Base-by-base conservation (phyloP, 228 moss, liverwort and hornwort genomes). In the Sphagnum fallax region DNA sequence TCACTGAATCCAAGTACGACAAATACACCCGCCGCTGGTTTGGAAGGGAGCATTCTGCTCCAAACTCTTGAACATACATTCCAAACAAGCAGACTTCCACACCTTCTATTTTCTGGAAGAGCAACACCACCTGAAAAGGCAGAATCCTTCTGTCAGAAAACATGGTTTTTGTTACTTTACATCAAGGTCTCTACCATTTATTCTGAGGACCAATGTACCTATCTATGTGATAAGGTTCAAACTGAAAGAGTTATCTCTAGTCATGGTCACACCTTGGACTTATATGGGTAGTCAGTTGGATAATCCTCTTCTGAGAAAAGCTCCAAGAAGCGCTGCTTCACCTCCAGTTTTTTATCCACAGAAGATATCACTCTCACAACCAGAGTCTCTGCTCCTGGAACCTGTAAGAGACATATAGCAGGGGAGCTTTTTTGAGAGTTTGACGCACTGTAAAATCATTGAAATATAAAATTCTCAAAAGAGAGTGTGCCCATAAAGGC, bases 1-100 rank as follows among this genome's bases (percentile, higher is more conserved):
- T 98, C 53, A 98, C 97, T 74, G 97, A 98, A 76, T 98, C 97
- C 67, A 98, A 61, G 70, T 98, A 98, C 14, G 97, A 98, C 66
- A 98, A 78, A 80, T 98, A 98, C 60, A 98, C 93, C 72, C 97
- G 93, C 70, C 97, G 87, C 72, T 98, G 97, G 71, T 98, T 98
- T 71, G 97, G 97, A 69, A 83, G 91, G 72, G 91, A 83, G 76
- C 93, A 82, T 50, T 98, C 97, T 52, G 85, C 88, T 63, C 97
- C 97, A 83, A 98, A 98, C 83, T 98, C 97, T 86, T 98, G 97
- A 48, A 98, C 97, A 79, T 98, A 98, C 97, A 98, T 98, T 70
- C 97, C 97, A 65, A 93, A 98, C 10, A 98, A 81, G 73, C 97
- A 98, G 65, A 98, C 97, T 75, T 98, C 97, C 74, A 98, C 97